These are phyloP conservation scores for Cryptococcus wingfieldii DNA, from an alignment of 1,284 basidiomycete genomes.

Conservation along the genomic window DNA sequence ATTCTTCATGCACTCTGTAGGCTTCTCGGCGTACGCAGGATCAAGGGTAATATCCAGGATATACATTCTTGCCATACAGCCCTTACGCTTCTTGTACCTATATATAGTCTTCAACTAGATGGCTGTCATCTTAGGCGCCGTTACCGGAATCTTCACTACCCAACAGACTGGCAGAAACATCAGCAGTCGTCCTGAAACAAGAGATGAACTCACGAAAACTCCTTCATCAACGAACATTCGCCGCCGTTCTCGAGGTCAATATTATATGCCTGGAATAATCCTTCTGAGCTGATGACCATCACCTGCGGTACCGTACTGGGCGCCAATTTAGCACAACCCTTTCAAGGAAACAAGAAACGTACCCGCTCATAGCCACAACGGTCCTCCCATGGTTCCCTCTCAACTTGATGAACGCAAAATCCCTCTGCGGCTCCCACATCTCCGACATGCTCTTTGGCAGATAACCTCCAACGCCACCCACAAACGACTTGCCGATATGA, in stretches of 20 bases:
- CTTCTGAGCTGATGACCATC: constrained; percentile 94
- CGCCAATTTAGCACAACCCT: background rate
- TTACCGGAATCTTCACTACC: constrained; percentile 10
- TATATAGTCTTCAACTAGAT: background rate
- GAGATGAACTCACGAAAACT: constrained; percentile 59
- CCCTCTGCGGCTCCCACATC: constrained; percentile 94
- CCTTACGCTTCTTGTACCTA: background rate
- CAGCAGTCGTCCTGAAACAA: background rate
- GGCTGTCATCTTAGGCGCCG: background rate
- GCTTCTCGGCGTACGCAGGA: background rate
- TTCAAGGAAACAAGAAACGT: constrained; percentile 40
- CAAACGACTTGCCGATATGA: constrained; percentile 72
- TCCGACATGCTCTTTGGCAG: constrained; percentile 87
- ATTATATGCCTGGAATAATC: constrained; percentile 90
- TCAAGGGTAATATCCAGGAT: background rate
- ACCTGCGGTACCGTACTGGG: constrained; percentile 85
- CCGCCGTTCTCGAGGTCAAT: constrained; percentile 96
- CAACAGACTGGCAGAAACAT: constrained; percentile 4
- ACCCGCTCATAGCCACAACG: constrained; percentile 82
- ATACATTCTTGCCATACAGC: background rate
- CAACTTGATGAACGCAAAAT: constrained; percentile 88
- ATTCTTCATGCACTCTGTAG: background rate
- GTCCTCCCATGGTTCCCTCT: constrained; percentile 70
- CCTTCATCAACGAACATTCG: constrained; percentile 90
- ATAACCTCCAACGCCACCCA: constrained; percentile 80